These are phyloP conservation scores for Ganoderma leucocontextum DNA, from an alignment of 1,284 basidiomycete species.

Conservation along the genomic window DNA sequence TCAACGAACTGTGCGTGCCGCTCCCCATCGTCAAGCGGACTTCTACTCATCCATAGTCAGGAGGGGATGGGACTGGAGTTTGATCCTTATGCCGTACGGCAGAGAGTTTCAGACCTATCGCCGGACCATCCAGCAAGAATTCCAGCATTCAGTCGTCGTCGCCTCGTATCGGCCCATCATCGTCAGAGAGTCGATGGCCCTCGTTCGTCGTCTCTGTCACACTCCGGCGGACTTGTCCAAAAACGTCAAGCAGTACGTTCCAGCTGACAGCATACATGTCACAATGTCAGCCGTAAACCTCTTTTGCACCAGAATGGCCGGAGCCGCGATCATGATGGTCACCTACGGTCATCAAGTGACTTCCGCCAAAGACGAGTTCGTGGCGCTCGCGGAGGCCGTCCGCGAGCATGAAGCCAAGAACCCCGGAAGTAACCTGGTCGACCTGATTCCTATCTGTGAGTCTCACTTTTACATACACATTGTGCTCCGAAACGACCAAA, in stretches of 20 bases:
- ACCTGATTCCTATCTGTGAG: conserved; percentile 30
- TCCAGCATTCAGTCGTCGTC: conserved; percentile 20
- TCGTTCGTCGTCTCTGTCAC: conserved; percentile 8
- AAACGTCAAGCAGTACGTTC: conserved; percentile 18
- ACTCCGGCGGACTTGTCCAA: conserved; percentile 6
- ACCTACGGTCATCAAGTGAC: conserved; percentile 26
- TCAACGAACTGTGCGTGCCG: conserved; percentile 33
- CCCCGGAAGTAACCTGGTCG: conserved; percentile 31
- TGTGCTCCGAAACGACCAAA: neutral
- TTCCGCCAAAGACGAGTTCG: conserved; percentile 21
- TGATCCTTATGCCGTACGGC: conserved; percentile 25
- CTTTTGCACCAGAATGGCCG: conserved; percentile 18
- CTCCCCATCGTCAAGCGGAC: too few relatives aligned
- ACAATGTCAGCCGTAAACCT: neutral
- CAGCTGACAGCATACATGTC: neutral
- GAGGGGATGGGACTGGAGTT: conserved; percentile 26
- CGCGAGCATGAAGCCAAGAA: conserved; percentile 16
- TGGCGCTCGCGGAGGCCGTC: conserved; percentile 24
- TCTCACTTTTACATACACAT: neutral
- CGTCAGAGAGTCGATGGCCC: neutral
- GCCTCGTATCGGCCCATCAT: conserved; percentile 13
- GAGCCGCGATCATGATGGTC: conserved; percentile 28
- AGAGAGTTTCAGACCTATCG: conserved; percentile 17
- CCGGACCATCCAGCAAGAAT: conserved; percentile 25
- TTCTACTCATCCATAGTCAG: neutral